Percentiles rank a stretch among this genome's conserved stretches.
Evolutionary conservation across 2,329 filamentous ascomycete genomes (phyloP).

Genomic region (Cryphonectria naterciae): DNA sequence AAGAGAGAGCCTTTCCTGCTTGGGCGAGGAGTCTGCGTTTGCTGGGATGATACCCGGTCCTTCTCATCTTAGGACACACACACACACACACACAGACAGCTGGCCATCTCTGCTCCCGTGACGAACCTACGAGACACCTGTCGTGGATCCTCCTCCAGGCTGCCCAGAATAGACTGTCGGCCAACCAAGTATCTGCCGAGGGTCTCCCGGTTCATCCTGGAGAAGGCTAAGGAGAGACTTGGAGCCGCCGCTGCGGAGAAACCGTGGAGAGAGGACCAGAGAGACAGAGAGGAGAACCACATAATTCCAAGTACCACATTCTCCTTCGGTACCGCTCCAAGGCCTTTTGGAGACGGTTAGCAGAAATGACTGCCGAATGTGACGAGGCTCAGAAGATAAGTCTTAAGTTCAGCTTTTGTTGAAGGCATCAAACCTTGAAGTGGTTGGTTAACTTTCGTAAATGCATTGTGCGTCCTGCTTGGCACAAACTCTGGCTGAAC

Average conservation of each 20-base stretch:
- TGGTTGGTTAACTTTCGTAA: background rate
- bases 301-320: background rate
- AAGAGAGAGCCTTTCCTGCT: background rate
- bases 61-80: background rate
- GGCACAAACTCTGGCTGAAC: background rate
- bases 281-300: background rate
- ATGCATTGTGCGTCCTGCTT: background rate
- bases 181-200: constrained; percentile 29
- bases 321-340: background rate
- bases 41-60: background rate
- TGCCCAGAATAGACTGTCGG: background rate
- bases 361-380: constrained; percentile 20
- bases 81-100: background rate
- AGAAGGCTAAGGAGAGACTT: constrained; percentile 15
- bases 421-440: background rate
- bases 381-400: constrained; percentile 1
- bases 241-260: constrained; percentile 28
- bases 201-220: background rate
- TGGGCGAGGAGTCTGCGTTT: background rate
- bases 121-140: background rate
- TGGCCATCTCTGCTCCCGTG: background rate
- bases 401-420: background rate
- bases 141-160: constrained; percentile 8
- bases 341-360: constrained; percentile 3
- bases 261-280: background rate